Base-by-base conservation (phyloP, 768 basidiomycete species). In the Leccinum arenicola region DNA sequence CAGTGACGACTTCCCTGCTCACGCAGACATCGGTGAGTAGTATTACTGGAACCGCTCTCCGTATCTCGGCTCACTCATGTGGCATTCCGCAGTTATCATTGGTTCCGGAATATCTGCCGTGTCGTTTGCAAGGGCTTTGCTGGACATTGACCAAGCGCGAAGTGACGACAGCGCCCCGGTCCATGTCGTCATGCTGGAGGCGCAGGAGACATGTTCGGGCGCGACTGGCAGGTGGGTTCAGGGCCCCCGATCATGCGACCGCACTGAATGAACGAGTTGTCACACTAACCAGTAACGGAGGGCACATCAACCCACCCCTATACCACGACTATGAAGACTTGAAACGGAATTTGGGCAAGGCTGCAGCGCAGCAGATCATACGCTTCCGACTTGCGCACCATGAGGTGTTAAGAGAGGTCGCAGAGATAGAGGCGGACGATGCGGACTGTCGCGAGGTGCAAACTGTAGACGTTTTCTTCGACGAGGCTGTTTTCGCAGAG, bases 111-210 rank as follows among this genome's bases (percentile, higher is more conserved):
- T 85, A 63, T 78, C 82, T 0, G 79, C 78, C 11, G 65, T 74
- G 6, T 77, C 80, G 0, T 73, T 78, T 50, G 76, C 76, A 3
- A 74, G 79, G 58, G 75, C 77, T 31, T 58, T 77, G 48, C 70
- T 81, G 11, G 62, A 63, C 11, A 31, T 60, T 55, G 71, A 73
- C 65, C 64, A 68, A 56, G 54, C 64, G 59, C 56, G 64, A 49
- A 11, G 62, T 56, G 53, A 66, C 17, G 31, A 55, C 58, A 62
- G 57, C 15, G 25, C 55, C 19, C 68, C 62, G 1, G 38, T 74
- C 59, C 66, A 67, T 27, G 70, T 88, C 4, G 78, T 86, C 50
- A 77, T 87, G 61, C 68, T 89, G 27, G 87, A 89, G 66, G 87
- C 87, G 17, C 71, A 86, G 29, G 84, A 86, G 21, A 67, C 76